A percentile compares a stretch with the other conserved stretches of the same genome.
phyloP scores from a whole-genome alignment of 2,329 filamentous ascomycete genomes.

The Fusarium cyanostomum region DNA sequence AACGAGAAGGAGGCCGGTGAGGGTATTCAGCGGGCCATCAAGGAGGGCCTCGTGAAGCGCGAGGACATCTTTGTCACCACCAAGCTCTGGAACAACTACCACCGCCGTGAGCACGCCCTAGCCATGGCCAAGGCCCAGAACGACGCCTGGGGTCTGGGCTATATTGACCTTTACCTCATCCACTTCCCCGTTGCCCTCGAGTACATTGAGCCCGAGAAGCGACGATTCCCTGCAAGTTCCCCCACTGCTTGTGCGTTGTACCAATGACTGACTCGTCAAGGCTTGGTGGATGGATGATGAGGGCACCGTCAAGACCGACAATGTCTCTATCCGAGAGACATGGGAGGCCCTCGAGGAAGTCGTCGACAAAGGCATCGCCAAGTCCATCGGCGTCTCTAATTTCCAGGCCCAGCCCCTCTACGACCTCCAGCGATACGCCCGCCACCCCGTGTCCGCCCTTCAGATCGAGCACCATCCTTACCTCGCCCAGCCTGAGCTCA shows the following conservation, averaged over 20 bases:
- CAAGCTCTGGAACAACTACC: constrained; percentile 92
- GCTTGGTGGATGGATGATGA: constrained; percentile 51
- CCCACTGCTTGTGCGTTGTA: not conserved
- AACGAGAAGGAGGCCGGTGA: constrained; percentile 74
- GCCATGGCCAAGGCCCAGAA: constrained; percentile 78
- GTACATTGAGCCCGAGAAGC: constrained; percentile 54
- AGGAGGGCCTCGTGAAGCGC: constrained; percentile 69
- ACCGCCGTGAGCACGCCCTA: constrained; percentile 78
- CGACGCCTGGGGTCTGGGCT: constrained; percentile 81
- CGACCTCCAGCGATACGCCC: constrained; percentile 69
- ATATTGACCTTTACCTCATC: constrained; percentile 87
- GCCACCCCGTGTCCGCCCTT: constrained; percentile 61
- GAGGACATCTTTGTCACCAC: constrained; percentile 89
- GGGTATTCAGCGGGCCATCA: constrained; percentile 66
- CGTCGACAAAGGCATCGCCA: constrained; percentile 71
- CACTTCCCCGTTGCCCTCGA: constrained; percentile 66
- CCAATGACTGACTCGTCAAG: constrained; percentile 4
- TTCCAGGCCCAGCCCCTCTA: constrained; percentile 70
- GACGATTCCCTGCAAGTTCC: constrained; percentile 49
- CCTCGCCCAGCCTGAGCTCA: constrained; percentile 66
- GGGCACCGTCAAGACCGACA: constrained; percentile 63
- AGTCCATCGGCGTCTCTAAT: constrained; percentile 81
- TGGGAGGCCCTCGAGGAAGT: constrained; percentile 81
- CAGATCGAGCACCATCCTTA: constrained; percentile 78
- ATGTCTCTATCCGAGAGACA: constrained; percentile 78